Evolutionary conservation across 2,329 filamentous ascomycete species (phyloP).

Genomic region (Aspergillus felis): DNA sequence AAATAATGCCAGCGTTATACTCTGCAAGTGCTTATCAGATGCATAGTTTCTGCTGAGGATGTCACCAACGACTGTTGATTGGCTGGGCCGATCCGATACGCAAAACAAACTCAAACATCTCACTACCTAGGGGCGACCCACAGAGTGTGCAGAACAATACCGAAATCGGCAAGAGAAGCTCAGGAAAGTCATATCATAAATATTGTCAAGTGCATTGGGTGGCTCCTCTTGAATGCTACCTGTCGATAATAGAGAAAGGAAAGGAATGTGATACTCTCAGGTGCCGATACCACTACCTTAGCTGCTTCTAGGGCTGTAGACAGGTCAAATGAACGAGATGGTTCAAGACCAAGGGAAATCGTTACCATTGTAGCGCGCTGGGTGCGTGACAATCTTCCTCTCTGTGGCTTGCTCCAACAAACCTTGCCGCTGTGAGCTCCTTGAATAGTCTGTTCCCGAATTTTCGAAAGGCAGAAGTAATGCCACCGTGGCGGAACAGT

Average conservation of each 20-base stretch:
- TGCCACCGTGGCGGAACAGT: slow-evolving; percentile 36
- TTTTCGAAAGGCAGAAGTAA: slow-evolving; percentile 37
- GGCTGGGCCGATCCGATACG: background rate
- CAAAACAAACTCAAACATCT: no score
- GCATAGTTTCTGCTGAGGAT: background rate
- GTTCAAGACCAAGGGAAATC: background rate
- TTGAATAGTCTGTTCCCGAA: slow-evolving; percentile 37
- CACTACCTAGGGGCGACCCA: background rate
- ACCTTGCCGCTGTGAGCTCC: slow-evolving; percentile 14
- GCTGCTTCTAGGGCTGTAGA: background rate
- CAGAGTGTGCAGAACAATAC: background rate
- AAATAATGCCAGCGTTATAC: background rate
- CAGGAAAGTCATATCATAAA: no score
- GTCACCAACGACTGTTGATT: background rate
- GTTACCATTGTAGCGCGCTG: background rate
- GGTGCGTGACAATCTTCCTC: background rate
- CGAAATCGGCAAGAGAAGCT: background rate
- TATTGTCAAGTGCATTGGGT: no score
- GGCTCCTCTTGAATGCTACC: background rate
- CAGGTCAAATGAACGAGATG: no score
- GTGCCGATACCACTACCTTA: background rate
- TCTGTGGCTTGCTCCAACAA: background rate
- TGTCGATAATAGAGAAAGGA: background rate
- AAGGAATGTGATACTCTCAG: background rate
- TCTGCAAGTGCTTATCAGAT: background rate